Evolutionary conservation across 306 rosid genomes (phyloP), one percentile per base, ranked within the genome.

Genomic region (Vigna trinervia): DNA sequence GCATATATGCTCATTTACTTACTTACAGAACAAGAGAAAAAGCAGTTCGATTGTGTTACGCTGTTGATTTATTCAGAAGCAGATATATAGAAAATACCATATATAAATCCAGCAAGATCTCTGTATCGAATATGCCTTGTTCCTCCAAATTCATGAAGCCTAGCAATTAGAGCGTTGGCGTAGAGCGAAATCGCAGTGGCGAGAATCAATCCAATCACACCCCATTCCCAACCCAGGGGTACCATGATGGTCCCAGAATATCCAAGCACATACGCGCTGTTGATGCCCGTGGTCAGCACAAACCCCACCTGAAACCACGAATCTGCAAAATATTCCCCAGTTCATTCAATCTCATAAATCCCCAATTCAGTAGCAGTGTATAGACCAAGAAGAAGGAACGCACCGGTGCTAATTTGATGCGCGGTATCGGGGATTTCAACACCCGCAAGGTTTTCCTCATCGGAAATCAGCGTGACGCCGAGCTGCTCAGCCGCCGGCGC

Each of bases 221-320:
- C 98, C 64, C 77, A 79, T 1, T 57, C 14, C 98, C 98, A 95
- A 71, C 97, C 97, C 23, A 95, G 81, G 61, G 96, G 98, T 64
- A 95, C 96, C 98, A 95, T 92, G 76, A 89, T 83, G 32, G 93
- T 86, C 6, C 93, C 97, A 0, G 99, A 90, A 82, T 92, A 95
- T 41, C 99, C 99, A 65, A 95, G 84, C 68, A 95, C 97, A 79
- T 89, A 95, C 1, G 97, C 96, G 48, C 97, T 92, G 86, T 95
- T 90, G 83, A 95, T 81, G 74, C 97, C 99, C 4, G 99, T 92
- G 0, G 97, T 95, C 3, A 95, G 89, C 54, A 95, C 90, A 77
- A 95, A 95, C 6, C 92, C 97, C 73, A 63, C 97, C 78, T 95
- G 99, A 85, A 92, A 87, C 95, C 97, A 93, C 53, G 97, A 91